Evolutionary conservation across 2,329 filamentous ascomycete genomes (phyloP), one percentile per base, ranked within the genome.

Genomic region (Penicillium concentricum): DNA sequence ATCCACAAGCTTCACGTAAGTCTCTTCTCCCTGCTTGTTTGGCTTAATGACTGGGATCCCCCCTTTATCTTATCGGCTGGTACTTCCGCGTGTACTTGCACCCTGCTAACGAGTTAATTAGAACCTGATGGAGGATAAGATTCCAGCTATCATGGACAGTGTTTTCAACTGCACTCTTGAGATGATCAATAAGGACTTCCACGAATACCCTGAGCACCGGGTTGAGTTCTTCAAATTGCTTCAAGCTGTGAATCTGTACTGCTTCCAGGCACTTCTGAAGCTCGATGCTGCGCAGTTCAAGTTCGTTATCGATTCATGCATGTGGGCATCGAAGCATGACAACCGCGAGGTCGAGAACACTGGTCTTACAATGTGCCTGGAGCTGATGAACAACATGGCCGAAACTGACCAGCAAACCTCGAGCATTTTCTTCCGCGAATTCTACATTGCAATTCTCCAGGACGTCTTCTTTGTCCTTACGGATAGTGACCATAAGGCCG

Each of bases 151-250:
- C 70, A 96, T 99, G 90, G 92, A 97, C 75, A 95, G 93, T 65
- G 91, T 99, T 26, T 99, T 99, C 69, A 93, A 97, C 76, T 97
- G 93, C 80, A 99, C 94, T 3, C 82, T 99, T 55, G 92, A 96
- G 69, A 99, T 99, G 94, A 99, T 99, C 79, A 99, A 97, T 85
- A 99, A 99, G 79, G 94, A 99, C 76, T 99, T 99, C 77, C 97
- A 95, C 45, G 94, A 99, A 73, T 99, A 96, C 75, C 94, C 94
- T 0, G 94, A 99, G 75, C 94, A 99, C 73, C 89, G 95, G 56
- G 94, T 99, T n/a, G 93, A 97, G 75, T 99, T 99, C 77, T 99
- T 99, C 84, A 97, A 96, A 76, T 85, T 99, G 24, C 83, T 99
- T 37, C 86, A 95, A 65, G 91, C 93, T 15, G 97, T 99, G 78